These are phyloP conservation scores for Acacia confusa DNA, from an alignment of 306 rosid species.

Conservation along the genomic window DNA sequence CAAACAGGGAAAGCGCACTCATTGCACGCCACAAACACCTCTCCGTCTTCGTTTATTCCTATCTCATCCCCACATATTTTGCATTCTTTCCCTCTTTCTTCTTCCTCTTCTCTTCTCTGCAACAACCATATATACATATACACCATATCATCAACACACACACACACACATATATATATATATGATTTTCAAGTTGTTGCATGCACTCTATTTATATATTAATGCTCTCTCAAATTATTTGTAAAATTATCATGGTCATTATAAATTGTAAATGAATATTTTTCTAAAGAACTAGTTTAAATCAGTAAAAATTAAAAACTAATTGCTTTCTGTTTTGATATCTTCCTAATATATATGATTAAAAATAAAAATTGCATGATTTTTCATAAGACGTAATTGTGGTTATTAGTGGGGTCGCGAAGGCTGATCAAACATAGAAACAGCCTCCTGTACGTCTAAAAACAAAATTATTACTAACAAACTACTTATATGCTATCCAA, in stretches of 20 bases:
- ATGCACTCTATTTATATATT: background rate
- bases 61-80: slow-evolving; percentile 66
- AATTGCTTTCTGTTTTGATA: no score
- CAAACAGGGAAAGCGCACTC: slow-evolving; percentile 82
- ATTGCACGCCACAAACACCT: slow-evolving; percentile 68
- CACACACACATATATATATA: background rate
- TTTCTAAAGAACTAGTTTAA: no score
- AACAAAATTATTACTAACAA: no score
- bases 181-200: background rate
- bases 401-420: no score
- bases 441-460: no score
- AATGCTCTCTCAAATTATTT: background rate
- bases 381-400: no score
- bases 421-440: no score
- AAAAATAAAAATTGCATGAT: no score
- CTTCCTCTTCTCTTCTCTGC: slow-evolving; percentile 29
- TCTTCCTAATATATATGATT: no score
- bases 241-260: background rate
- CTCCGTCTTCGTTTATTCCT: slow-evolving; percentile 51
- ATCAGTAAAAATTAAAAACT: no score
- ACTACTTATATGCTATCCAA: no score
- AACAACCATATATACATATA: background rate
- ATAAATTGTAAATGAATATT: no score
- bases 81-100: slow-evolving; percentile 41
- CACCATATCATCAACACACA: background rate